phyloP scores from a whole-genome alignment of 331 rosid genomes.

The Stylosanthes scabra region DNA sequence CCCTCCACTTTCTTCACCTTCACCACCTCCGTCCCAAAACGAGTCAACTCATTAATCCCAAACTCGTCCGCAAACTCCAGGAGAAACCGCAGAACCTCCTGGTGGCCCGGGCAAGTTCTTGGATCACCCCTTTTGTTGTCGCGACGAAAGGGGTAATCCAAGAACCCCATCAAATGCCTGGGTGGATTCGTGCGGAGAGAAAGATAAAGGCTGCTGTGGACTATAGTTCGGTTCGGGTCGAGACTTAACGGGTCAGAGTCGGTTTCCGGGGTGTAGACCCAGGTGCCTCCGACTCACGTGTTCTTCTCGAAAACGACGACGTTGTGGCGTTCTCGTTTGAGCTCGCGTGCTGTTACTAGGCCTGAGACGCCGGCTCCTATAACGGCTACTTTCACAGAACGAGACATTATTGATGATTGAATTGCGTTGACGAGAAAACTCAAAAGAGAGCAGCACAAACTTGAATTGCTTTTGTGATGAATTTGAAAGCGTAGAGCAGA shows the following conservation, averaged over 20 bases:
- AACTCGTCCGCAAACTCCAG: conserved; percentile 33
- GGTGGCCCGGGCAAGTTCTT: conserved; percentile 45
- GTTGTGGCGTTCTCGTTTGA: conserved; percentile 27
- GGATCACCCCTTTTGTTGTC: neutral
- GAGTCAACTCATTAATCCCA: neutral
- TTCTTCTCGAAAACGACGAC: conserved; percentile 37
- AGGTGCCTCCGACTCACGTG: conserved; percentile 38
- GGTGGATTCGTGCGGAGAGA: conserved; percentile 43
- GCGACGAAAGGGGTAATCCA: conserved; percentile 36
- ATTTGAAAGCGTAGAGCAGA: no score
- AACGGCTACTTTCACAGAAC: conserved; percentile 35
- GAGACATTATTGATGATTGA: conserved; percentile 7
- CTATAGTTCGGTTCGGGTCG: conserved; percentile 29
- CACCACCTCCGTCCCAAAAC: conserved; percentile 22
- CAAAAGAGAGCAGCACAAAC: no score
- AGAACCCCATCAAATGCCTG: conserved; percentile 39
- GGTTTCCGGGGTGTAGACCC: conserved; percentile 30
- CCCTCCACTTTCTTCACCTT: neutral
- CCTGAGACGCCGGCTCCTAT: conserved; percentile 50
- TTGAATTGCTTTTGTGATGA: no score
- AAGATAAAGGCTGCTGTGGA: conserved; percentile 39
- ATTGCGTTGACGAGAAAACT: neutral
- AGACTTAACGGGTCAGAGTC: conserved; percentile 36
- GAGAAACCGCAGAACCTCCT: conserved; percentile 38
- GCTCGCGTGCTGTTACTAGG: conserved; percentile 40